Evolutionary conservation across 2,329 filamentous ascomycete species (phyloP), one percentile per base, ranked within the genome.

Genomic region (Beauveria bassiana): DNA sequence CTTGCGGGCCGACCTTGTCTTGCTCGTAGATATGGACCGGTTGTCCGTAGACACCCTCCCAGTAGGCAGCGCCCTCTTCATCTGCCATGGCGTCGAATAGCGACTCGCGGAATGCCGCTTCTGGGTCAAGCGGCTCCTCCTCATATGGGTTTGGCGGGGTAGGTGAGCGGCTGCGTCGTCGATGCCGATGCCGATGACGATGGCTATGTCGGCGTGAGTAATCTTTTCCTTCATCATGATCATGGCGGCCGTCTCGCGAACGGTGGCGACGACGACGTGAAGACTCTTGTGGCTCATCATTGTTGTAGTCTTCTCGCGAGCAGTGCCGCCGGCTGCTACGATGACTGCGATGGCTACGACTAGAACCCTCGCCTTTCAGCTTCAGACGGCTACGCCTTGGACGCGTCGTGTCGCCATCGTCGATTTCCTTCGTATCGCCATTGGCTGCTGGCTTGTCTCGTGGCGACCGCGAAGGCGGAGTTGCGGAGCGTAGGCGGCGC

Each of bases 1-100:
- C 82, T 69, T 65, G 74, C 67, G 76, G 74, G 63, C 75, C 78
- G 9, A 74, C 70, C 6, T 69, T 65, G 55, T 78, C 74, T 28
- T 82, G 79, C 0, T 84, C 72, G 71, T 96, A 97, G 7, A 86
- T 84, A 74, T 97, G 92, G 55, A 98, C 89, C 0, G 95, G 93
- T 72, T 98, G 93, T 1, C 92, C 93, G 74, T 98, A 99, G n/a
- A 99, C 90, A 18, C 86, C 85, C 73, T 97, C 89, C 95, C 95
- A 99, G 77, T 95, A 99, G 8, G 86, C 84, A 2, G 95, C 95
- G 52, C 93, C 95, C 75, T 99, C 95, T 71, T 98, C 93, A 74
- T 99, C 95, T 43, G 92, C 93, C 74, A 99, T 88, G 38, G 95
- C 95, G 73, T 99, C 95, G 76, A 98, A 98, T 5, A 99, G 86